Evolutionary conservation across 169 alveolate species (phyloP).

Genomic region (Cryptosporidium baileyi): DNA sequence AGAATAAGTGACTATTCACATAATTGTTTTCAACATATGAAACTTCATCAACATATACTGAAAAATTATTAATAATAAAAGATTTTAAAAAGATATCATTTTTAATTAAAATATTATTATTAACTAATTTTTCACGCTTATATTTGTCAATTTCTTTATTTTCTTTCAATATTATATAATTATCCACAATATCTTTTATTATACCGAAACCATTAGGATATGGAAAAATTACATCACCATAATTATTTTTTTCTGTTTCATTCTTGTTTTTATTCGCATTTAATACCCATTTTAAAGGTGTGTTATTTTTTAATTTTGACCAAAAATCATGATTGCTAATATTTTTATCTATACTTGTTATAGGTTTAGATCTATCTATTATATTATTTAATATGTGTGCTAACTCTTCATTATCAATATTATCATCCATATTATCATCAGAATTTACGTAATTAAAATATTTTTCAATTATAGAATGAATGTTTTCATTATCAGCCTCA

Average conservation of each 20-base stretch:
- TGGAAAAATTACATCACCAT: not conserved
- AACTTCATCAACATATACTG: conserved; percentile 24
- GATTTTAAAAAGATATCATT: conserved; percentile 44
- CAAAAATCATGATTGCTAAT: not conserved
- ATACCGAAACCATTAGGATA: conserved; percentile 34
- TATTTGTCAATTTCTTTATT: conserved; percentile 6
- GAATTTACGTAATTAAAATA: not conserved
- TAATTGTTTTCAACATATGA: too few relatives aligned
- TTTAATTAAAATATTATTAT: not conserved
- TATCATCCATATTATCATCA: not conserved
- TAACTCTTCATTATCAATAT: not conserved
- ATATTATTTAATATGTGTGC: not conserved
- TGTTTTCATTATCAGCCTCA: not conserved
- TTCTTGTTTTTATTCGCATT: not conserved
- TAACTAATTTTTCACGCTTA: conserved; percentile 1
- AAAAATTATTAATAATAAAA: conserved; percentile 20
- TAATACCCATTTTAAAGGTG: conserved; percentile 47
- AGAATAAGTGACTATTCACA: not conserved
- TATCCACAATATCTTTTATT: conserved; percentile 1
- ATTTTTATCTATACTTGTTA: not conserved
- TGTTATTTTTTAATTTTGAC: conserved; percentile 15
- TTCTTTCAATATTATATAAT: conserved; percentile 2
- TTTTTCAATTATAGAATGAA: not conserved
- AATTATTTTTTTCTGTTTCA: not conserved
- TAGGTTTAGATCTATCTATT: not conserved